Conservation (phyloP, 805 yeast genomes). For the Zygosaccharomyces pseudorouxii region DNA sequence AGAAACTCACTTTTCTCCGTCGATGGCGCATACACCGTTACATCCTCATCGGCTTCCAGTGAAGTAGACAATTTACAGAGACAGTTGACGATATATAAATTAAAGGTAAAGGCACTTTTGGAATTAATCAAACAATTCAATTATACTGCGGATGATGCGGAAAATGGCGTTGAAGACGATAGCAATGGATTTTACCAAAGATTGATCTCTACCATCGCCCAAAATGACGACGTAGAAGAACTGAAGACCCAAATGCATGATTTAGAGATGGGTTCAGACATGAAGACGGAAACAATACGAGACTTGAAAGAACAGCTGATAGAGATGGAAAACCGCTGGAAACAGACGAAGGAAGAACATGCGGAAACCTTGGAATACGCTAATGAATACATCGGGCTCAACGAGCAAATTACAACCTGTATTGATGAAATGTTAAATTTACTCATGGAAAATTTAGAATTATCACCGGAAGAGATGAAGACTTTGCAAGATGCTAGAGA, state of each 20-base stretch:
- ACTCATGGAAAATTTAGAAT: constrained; percentile 14
- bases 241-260: constrained; percentile 9
- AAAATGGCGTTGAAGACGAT: constrained; percentile 1
- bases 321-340: constrained; percentile 28
- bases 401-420: constrained; percentile 23
- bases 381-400: constrained; percentile 29
- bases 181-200: constrained; percentile 22
- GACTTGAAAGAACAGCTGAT: constrained; percentile 23
- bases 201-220: constrained; percentile 18
- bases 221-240: constrained; percentile 22
- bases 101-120: constrained; percentile 33
- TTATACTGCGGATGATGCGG: constrained; percentile 3
- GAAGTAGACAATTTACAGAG: constrained; percentile 39
- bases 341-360: constrained; percentile 24
- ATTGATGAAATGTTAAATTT: constrained; percentile 22
- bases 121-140: constrained; percentile 30
- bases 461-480: constrained; percentile 21
- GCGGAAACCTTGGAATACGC: constrained; percentile 26
- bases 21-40: constrained; percentile 11
- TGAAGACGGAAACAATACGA: constrained; percentile 19
- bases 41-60: constrained; percentile 13
- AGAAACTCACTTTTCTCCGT: constrained; percentile 20
- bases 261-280: constrained; percentile 18
- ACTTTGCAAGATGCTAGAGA: constrained; percentile 20
- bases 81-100: constrained; percentile 41